phyloP scores from a whole-genome alignment of 257 asterid genomes.

The Jasminum sambac region DNA sequence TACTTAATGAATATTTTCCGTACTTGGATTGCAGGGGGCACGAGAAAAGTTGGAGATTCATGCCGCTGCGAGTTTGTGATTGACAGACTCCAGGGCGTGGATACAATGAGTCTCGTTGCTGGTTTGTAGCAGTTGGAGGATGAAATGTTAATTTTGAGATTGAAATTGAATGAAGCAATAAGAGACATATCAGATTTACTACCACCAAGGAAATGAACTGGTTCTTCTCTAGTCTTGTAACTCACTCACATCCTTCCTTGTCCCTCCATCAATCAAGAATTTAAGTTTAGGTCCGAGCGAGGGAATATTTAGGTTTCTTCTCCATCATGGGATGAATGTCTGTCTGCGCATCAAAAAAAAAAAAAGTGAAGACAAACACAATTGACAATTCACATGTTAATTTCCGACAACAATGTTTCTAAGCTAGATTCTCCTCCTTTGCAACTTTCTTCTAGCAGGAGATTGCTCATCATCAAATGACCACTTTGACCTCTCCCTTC shows the following conservation, averaged over 20 bases:
- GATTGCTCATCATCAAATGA: background rate
- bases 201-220: background rate
- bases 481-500: too few species aligned
- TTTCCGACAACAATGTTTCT: background rate
- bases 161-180: too few species aligned
- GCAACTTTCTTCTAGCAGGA: too few species aligned
- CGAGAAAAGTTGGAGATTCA: constrained; percentile 34
- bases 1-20: too few species aligned
- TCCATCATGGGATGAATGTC: constrained; percentile 37
- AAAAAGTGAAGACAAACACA: background rate
- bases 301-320: constrained; percentile 84
- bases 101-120: constrained; percentile 18
- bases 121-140: constrained; percentile 20
- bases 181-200: constrained; percentile 55
- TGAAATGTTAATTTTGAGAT: too few species aligned
- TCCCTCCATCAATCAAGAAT: constrained; percentile 23
- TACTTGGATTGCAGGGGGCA: constrained; percentile 77
- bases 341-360: constrained; percentile 23
- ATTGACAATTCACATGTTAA: background rate
- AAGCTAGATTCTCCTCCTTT: background rate
- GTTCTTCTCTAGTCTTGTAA: background rate
- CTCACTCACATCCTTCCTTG: constrained; percentile 2
- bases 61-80: constrained; percentile 35
- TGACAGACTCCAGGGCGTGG: constrained; percentile 27
- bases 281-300: constrained; percentile 34